Evolutionary conservation across 2,329 filamentous ascomycete genomes (phyloP), one percentile per base, ranked within the genome.

Genomic region (Botrytis galanthina): DNA sequence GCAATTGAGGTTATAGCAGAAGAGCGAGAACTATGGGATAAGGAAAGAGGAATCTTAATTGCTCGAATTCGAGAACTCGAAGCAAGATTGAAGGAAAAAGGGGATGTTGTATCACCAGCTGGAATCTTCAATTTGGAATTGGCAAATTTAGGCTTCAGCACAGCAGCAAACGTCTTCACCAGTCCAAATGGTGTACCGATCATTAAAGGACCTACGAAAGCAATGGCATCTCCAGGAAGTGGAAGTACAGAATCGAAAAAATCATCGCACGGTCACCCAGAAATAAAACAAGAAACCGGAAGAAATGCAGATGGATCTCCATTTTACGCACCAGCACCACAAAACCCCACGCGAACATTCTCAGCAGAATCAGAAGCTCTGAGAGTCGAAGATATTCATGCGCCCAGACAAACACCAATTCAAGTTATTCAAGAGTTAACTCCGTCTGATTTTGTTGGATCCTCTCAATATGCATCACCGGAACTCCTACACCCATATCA

Each of bases 291-390:
- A 74, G 80, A 82, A 73, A 80, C 80, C 16, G 80, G 80, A 32
- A 75, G 80, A 57, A 78, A 81, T 74, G 76, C 77, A 44, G 80
- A 82, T 74, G 80, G 80, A 18, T 78, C 70, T 9, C 79, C 79
- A 18, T 82, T 81, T 68, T 82, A 81, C 67, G 80, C 80, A 26
- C 80, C 80, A 20, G 79, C 79, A n/a, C 77, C 80, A 29, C 72
- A 73, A 68, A 80, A 81, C 63, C 80, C 80, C 29, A 76, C 76
- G 39, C 76, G 80, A 35, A 79, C 78, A 6, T 82, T 82, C 68
- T 74, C 76, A 63, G 69, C 74, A 18, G 54, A 63, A 48, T 75
- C 78, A 10, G 74, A 78, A n/a, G 26, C 61, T 29, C 42, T 81
- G 35, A 75, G 79, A 62, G 75, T 82, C 32, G 79, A 80, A 68